Percentiles rank a stretch among this genome's conserved stretches.
phyloP scores from a whole-genome alignment of 495 filamentous ascomycete species.

The Penicillium macrosclerotiorum region DNA sequence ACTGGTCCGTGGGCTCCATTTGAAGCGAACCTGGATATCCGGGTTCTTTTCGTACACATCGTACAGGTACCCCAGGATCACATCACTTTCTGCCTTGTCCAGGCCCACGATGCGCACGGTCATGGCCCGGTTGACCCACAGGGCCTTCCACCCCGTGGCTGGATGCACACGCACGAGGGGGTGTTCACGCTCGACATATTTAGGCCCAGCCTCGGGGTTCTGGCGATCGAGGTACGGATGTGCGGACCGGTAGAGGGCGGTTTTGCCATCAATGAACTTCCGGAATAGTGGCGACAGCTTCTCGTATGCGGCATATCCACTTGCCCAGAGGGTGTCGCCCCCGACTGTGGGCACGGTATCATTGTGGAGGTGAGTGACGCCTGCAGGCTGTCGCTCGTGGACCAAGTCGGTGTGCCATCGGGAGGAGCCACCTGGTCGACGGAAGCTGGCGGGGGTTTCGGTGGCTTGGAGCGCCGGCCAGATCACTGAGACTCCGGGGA shows the following conservation, averaged over 20 bases:
- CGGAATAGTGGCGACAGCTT: constrained; percentile 69
- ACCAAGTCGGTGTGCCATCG: constrained; percentile 71
- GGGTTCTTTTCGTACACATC: constrained; percentile 64
- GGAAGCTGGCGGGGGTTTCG: constrained; percentile 55
- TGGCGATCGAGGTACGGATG: constrained; percentile 66
- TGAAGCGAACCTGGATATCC: constrained; percentile 67
- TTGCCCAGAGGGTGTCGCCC: constrained; percentile 72
- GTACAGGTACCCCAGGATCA: constrained; percentile 65
- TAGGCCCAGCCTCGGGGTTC: constrained; percentile 58
- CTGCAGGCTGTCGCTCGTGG: constrained; percentile 67
- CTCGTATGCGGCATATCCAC: constrained; percentile 67
- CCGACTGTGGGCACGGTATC: constrained; percentile 62
- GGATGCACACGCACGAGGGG: constrained; percentile 70
- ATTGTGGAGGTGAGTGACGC: constrained; percentile 67
- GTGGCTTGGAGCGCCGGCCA: constrained; percentile 64
- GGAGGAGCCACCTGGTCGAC: constrained; percentile 62
- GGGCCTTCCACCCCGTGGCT: constrained; percentile 66
- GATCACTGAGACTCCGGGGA: constrained; percentile 62
- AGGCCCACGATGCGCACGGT: constrained; percentile 63
- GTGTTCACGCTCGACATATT: constrained; percentile 63
- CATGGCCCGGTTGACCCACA: constrained; percentile 69
- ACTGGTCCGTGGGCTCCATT: constrained; percentile 60
- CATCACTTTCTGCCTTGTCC: constrained; percentile 62
- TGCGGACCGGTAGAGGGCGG: constrained; percentile 64
- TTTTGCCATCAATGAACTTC: constrained; percentile 65